Conservation (phyloP, 2,329 filamentous ascomycete species). For the Periglandula ipomoeae region DNA sequence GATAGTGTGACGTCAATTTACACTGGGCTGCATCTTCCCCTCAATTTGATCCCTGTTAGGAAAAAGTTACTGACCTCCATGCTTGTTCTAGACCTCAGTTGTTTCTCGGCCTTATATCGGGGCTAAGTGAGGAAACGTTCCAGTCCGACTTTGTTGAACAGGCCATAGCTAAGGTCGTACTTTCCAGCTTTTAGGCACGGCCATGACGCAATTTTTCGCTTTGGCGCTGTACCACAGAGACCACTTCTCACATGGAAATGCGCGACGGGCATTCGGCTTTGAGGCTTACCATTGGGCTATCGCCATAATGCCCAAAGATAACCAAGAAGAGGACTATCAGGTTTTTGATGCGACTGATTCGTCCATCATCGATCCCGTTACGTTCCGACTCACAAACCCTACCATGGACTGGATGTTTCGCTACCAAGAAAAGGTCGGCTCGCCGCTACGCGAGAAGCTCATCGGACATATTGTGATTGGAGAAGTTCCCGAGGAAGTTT, state of each 20-base stretch:
- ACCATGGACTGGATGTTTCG: conserved; percentile 23
- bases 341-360: conserved; percentile 22
- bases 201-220: conserved; percentile 12
- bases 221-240: conserved; percentile 21
- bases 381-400: conserved; percentile 22
- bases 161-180: no score
- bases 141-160: no score
- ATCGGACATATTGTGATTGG: conserved; percentile 21
- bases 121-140: no score
- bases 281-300: conserved; percentile 25
- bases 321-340: conserved; percentile 10
- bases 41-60: no score
- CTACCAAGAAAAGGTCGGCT: conserved; percentile 10
- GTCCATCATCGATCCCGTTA: conserved; percentile 19
- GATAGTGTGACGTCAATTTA: no score
- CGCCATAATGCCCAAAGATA: conserved; percentile 15
- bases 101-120: no score
- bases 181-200: no score
- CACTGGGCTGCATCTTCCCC: no score
- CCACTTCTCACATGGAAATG: conserved; percentile 16
- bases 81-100: no score
- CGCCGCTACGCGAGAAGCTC: conserved; percentile 14
- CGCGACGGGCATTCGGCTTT: conserved; percentile 15
- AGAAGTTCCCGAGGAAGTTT: conserved; percentile 11
- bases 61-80: no score